Evolutionary conservation across 2,329 filamentous ascomycete species (phyloP), one percentile per base, ranked within the genome.

Genomic region (Penicillium sp.): DNA sequence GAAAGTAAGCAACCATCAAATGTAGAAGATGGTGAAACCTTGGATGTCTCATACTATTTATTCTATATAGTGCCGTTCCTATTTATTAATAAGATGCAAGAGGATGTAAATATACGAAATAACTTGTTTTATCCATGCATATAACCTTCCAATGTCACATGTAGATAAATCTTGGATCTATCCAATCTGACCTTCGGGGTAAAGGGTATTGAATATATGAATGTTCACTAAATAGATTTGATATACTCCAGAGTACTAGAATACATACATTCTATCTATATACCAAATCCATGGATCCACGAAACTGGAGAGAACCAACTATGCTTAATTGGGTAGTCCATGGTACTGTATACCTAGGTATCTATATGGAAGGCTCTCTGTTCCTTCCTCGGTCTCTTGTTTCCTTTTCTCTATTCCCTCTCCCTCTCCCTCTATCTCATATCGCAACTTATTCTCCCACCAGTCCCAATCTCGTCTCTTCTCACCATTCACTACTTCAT

Each of bases 361-460:
- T n/a, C 7, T 31, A 8, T 29, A 7, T 17, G 29, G 29, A 53
- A 47, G 50, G 40, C 9, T 37, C 29, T 25, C 29, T 31, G 43
- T 31, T 31, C 51, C 15, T 49, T 54, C 51, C 43, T 49, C n/a
- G 6, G 10, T 25, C 21, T 27, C 13, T 31, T n/a, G 5, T 38
- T n/a, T 41, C 50, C 33, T 52, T 35, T 27, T 50, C 45, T 58
- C 42, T 54, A 43, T 54, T 54, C 38, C 52, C 43, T 37, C 47
- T 27, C 29, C 38, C 23, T 8, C 41, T 48, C 33, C 35, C 48
- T 21, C 33, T 35, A 49, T 50, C 35, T 51, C 51, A 43, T 21
- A 23, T 47, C 49, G 48, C 57, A 53, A 49, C 58, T 74, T 73
- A 66, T 72, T 61, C 68, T 63, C 50, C 65, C 69, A 70, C 51